A percentile compares a stretch with the other conserved stretches of the same genome.
phyloP scores from a whole-genome alignment of 2,329 filamentous ascomycete species.

The Neocucurbitaria cava region DNA sequence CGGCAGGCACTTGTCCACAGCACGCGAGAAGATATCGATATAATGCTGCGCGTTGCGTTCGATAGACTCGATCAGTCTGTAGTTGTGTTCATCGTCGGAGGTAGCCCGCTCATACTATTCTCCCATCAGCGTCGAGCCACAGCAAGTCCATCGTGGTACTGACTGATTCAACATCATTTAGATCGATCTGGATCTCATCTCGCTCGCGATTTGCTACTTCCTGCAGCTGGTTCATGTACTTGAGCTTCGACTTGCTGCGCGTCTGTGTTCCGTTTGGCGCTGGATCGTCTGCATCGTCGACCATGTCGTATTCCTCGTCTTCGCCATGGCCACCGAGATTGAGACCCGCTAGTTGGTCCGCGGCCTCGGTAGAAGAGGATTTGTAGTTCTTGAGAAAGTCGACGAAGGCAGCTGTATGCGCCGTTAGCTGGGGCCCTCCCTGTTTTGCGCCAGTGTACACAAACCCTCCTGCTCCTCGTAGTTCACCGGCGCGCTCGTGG shows the following conservation, averaged over 20 bases:
- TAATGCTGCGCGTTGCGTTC: conserved; percentile 95
- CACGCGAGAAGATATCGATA: conserved; percentile 86
- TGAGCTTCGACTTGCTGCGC: conserved; percentile 68
- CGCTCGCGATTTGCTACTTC: conserved; percentile 81
- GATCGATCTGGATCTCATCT: conserved; percentile 81
- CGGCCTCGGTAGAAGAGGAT: conserved; percentile 72
- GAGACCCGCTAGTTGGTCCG: conserved; percentile 82
- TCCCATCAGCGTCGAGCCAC: conserved; percentile 19
- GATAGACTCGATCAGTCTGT: conserved; percentile 81
- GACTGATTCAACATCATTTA: conserved; percentile 84
- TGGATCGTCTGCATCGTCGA: conserved; percentile 77
- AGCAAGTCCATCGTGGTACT: conserved; percentile 33
- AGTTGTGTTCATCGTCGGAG: conserved; percentile 64
- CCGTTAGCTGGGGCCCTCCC: conserved; percentile 41
- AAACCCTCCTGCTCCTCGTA: conserved; percentile 86
- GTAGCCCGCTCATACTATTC: conserved; percentile 75
- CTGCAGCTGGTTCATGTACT: conserved; percentile 89
- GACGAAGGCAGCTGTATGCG: conserved; percentile 74
- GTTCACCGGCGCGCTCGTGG: conserved; percentile 79
- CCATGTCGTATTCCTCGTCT: conserved; percentile 91
- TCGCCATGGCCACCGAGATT: conserved; percentile 86
- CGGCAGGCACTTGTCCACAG: conserved; percentile 87
- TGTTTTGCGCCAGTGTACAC: conserved; percentile 42
- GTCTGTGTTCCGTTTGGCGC: conserved; percentile 54
- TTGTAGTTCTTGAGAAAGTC: conserved; percentile 91